Percentiles rank a stretch among this genome's conserved stretches.
Evolutionary conservation across 2,329 filamentous ascomycete species (phyloP).

Genomic region (Ophiostoma tasmaniense): DNA sequence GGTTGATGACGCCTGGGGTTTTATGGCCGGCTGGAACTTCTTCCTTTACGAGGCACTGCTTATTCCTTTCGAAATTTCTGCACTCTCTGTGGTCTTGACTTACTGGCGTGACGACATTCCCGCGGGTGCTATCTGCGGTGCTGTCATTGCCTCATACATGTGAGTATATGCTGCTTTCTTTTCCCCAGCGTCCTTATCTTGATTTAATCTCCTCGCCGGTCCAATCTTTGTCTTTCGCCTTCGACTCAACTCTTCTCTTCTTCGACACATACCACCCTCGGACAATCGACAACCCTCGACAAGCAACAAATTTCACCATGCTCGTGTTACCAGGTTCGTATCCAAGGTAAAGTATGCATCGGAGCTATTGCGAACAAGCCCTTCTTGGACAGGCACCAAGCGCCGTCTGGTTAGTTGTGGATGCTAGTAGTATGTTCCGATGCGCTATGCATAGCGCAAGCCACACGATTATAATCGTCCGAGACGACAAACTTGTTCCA

Average conservation of each 20-base stretch:
- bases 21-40: constrained; percentile 41
- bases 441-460: neutral
- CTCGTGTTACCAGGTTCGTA: neutral
- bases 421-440: neutral
- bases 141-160: constrained; percentile 33
- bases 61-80: constrained; percentile 36
- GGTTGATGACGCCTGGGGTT: constrained; percentile 58
- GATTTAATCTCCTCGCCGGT: constrained; percentile 1
- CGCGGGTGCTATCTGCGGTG: constrained; percentile 45
- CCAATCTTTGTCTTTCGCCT: neutral
- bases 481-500: neutral
- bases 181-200: neutral
- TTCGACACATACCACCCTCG: neutral
- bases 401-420: neutral
- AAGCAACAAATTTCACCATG: neutral
- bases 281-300: neutral
- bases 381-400: neutral
- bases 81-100: constrained; percentile 33
- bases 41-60: constrained; percentile 35
- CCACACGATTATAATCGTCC: neutral
- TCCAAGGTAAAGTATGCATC: neutral
- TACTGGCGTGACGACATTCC: constrained; percentile 41
- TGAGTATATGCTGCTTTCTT: constrained; percentile 12
- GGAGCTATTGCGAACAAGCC: neutral
- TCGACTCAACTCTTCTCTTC: neutral